These are phyloP conservation scores for Sporopachydermia quercuum DNA, from an alignment of 805 yeast species.

Conservation along the genomic window DNA sequence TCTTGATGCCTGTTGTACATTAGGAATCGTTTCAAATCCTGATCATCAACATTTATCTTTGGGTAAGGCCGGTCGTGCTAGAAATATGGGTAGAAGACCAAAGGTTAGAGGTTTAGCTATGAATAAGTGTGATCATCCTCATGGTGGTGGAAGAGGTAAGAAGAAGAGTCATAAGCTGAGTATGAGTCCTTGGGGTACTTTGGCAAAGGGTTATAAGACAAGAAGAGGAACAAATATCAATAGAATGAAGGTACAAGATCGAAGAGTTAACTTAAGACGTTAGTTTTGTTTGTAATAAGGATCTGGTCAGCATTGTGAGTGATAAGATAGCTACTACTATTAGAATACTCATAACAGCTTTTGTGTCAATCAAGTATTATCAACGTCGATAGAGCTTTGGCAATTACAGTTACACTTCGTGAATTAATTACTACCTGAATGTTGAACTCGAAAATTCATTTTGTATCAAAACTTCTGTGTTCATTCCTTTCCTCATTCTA, in stretches of 20 bases:
- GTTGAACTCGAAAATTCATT: too few species aligned
- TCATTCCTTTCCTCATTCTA: too few species aligned
- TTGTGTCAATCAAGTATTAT: too few species aligned
- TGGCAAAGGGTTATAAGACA: conserved; percentile 88
- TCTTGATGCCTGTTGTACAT: conserved; percentile 78
- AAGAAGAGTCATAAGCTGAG: conserved; percentile 91
- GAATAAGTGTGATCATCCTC: conserved; percentile 96
- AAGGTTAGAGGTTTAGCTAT: conserved; percentile 95
- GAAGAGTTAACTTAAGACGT: conserved; percentile 45
- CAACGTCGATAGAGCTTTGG: too few species aligned
- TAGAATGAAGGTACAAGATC: conserved; percentile 74
- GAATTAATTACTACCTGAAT: too few species aligned
- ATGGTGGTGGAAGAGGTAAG: conserved; percentile 99
- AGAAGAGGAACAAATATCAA: conserved; percentile 81
- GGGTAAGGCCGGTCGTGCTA: conserved; percentile 94
- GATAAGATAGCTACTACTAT: not conserved
- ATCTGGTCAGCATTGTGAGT: conserved; percentile 3
- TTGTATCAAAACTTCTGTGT: too few species aligned
- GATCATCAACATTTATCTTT: conserved; percentile 80
- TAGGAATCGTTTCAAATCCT: conserved; percentile 84
- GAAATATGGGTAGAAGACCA: conserved; percentile 89
- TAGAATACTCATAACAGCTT: too few species aligned
- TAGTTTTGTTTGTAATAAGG: conserved; percentile 6
- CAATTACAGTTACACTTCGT: too few species aligned
- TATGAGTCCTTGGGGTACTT: conserved; percentile 91